Base-by-base conservation (phyloP, 345 rosid species). In the Passiflora organensis region DNA sequence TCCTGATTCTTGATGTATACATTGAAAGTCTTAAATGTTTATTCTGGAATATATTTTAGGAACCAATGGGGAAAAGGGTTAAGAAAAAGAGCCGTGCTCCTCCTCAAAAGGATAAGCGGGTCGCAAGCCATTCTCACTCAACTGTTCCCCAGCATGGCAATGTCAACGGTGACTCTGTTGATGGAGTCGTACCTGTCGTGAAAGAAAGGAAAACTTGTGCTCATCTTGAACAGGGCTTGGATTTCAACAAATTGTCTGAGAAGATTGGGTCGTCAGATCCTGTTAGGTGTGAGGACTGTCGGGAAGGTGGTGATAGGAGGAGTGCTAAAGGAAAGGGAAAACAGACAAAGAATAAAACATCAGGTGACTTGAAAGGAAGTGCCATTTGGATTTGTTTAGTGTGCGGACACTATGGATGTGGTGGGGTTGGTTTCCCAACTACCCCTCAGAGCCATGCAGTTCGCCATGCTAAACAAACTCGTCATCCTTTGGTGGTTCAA, bases 351-450 rank as follows among this genome's bases (percentile, higher is more conserved):
- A 87, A 86, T 71, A 80, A 81, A 39, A 56, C 74, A 55, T 72
- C 70, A 14, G 50, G 44, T 21, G 83, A 41, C 5, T 11, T 15
- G 43, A 62, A 52, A 53, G 57, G 43, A 17, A 22, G 28, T 22
- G 93, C 89, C 46, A 74, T 82, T 39, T 94, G 99, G 99, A 68
- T 89, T 68, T 94, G 99, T 67, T 83, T 94, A 81, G 82, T 76
- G 44, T 94, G 99, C 72, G 97, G 95, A 48, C 89, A 81, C 74
- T 85, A 58, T 76, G 77, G 78, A 8, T 94, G 99, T 76, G 97
- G 87, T 24, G 96, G 95, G 49, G 76, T 83, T 71, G 97, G 97
- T 20, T 75, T 89, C 37, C 99, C 99, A 14, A 83, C 83, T 46
- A 77, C 80, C 53, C 37, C 85, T 46, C 91, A 85, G 51, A 77